phyloP scores from a whole-genome alignment of 495 filamentous ascomycete species.

The Platismatia glauca region DNA sequence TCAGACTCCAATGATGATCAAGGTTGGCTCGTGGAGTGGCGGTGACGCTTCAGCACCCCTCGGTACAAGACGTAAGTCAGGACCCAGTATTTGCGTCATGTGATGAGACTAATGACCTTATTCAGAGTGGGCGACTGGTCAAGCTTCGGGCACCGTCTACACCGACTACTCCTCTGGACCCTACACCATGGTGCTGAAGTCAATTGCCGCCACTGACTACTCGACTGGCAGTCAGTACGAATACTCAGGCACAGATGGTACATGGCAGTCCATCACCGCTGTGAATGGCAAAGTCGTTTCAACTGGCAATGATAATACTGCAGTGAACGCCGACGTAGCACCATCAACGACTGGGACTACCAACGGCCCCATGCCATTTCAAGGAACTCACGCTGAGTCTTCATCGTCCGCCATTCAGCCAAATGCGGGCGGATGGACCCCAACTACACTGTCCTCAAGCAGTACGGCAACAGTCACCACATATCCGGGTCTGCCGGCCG shows the following conservation, averaged over 20 bases:
- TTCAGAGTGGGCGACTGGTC: slow-evolving; percentile 73
- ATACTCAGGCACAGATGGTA: slow-evolving; percentile 67
- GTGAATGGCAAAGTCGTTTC: slow-evolving; percentile 59
- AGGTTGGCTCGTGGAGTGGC: slow-evolving; percentile 79
- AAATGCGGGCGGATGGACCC: slow-evolving; percentile 54
- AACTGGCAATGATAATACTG: slow-evolving; percentile 34
- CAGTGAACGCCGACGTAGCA: slow-evolving; percentile 16
- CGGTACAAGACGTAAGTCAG: slow-evolving; percentile 56
- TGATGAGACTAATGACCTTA: neutral
- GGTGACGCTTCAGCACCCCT: slow-evolving; percentile 56
- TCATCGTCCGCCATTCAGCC: slow-evolving; percentile 41
- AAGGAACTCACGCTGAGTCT: slow-evolving; percentile 52
- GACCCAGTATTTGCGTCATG: neutral
- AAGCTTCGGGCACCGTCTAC: slow-evolving; percentile 43
- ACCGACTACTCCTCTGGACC: slow-evolving; percentile 58
- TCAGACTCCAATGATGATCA: slow-evolving; percentile 79
- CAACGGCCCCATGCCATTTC: slow-evolving; percentile 51
- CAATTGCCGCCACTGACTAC: slow-evolving; percentile 73
- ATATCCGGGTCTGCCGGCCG: slow-evolving; percentile 52
- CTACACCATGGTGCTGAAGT: slow-evolving; percentile 76
- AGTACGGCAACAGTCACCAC: slow-evolving; percentile 33
- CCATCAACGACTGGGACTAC: slow-evolving; percentile 48
- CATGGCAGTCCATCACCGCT: slow-evolving; percentile 70
- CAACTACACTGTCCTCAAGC: slow-evolving; percentile 33
- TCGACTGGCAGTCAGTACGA: slow-evolving; percentile 76